Conservation (phyloP, 768 basidiomycete genomes). For the Leccinum aurantiacum region DNA sequence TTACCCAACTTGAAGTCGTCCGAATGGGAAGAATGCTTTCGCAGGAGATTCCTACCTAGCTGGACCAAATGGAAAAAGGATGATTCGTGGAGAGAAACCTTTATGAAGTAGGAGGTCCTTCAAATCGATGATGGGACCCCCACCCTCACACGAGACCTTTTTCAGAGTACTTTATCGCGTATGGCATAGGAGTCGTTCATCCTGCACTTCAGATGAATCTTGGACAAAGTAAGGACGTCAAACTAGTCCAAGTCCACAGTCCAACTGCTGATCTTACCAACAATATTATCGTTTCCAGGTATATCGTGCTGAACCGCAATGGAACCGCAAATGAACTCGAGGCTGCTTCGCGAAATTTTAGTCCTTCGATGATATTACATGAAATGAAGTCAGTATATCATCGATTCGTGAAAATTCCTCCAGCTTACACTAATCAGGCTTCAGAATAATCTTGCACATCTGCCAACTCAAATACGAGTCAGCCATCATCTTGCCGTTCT, state of each 20-base stretch:
- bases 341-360: slow-evolving; percentile 64
- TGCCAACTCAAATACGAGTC: slow-evolving; percentile 68
- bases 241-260: not conserved
- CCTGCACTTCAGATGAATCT: slow-evolving; percentile 77
- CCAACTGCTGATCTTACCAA: not conserved
- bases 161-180: slow-evolving; percentile 59
- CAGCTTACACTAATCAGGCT: slow-evolving; percentile 40
- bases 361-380: slow-evolving; percentile 65
- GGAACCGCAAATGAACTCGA: slow-evolving; percentile 74
- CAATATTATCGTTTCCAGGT: slow-evolving; percentile 41
- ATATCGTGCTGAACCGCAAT: slow-evolving; percentile 73
- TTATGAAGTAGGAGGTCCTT: slow-evolving; percentile 53
- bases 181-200: slow-evolving; percentile 65
- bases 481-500: slow-evolving; percentile 23
- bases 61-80: slow-evolving; percentile 72
- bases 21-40: slow-evolving; percentile 79
- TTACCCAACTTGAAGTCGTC: slow-evolving; percentile 62
- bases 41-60: slow-evolving; percentile 70
- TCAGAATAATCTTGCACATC: slow-evolving; percentile 66
- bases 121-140: slow-evolving; percentile 2
- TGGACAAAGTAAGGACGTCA: slow-evolving; percentile 68
- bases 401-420: not conserved
- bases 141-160: slow-evolving; percentile 11
- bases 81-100: slow-evolving; percentile 61
- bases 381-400: slow-evolving; percentile 63